Evolutionary conservation across 352 stramenopile genomes (phyloP), one percentile per base, ranked within the genome.

Genomic region (Aphanomyces cochlioides): DNA sequence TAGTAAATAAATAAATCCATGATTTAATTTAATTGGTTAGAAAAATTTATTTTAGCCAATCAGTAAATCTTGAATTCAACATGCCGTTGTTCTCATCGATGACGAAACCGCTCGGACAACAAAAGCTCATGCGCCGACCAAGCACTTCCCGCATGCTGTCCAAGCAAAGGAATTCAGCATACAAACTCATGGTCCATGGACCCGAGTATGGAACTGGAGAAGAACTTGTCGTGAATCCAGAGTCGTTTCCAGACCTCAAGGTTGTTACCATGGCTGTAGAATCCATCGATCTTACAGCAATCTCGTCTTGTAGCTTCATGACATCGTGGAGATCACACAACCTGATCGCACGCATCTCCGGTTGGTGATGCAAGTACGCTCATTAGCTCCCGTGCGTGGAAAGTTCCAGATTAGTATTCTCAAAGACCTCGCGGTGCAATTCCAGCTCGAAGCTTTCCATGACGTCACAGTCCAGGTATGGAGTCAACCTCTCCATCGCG

Each of bases 341-440:
- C 73, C 79, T 1, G 82, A 90, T 39, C 75, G 80, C 21, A 63
- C 75, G 0, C 85, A 91, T 56, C 81, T 79, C 58, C 80, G 81
- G 2, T 80, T 93, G 4, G 73, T 93, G 8, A 74, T 93, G 39
- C 74, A 88, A 37, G 80, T 93, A 37, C 73, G 81, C 61, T 86
- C 82, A 17, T 75, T 93, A 5, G 74, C 79, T 3, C 81, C 85
- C 2, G 80, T 90, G 28, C 79, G 83, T 10, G 85, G 85, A 7
- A 92, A 90, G 47, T 74, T 92, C 43, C 84, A 88, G 74, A 80
- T 93, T 58, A 94, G 86, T 47, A 75, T 94, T 45, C 69, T 90
- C 3, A 90, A 88, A 48, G 86, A 94, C 12, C 73, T 92, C 17
- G 84, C 86, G 1, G 76, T 81, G 7, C 84, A 90, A 69, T 92